phyloP scores from a whole-genome alignment of 805 yeast species.

The Hanseniaspora pseudoguilliermondii region DNA sequence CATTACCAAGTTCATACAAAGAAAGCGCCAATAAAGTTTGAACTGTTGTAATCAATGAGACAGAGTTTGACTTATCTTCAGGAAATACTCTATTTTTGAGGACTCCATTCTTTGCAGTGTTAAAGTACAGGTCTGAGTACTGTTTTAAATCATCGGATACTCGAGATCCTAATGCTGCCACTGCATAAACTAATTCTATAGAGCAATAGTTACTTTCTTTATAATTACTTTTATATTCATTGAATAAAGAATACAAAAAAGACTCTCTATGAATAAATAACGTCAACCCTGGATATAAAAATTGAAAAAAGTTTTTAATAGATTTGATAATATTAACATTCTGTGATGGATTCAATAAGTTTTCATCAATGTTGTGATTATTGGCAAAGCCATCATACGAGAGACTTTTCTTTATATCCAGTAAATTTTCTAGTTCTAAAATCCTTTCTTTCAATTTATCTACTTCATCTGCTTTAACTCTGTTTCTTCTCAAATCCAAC shows the following conservation, averaged over 20 bases:
- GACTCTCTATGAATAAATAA: conserved; percentile 54
- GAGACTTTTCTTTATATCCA: conserved; percentile 14
- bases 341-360: conserved; percentile 17
- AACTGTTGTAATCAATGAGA: conserved; percentile 36
- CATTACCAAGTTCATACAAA: conserved; percentile 49
- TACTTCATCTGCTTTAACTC: conserved; percentile 41
- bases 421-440: conserved; percentile 18
- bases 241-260: conserved; percentile 46
- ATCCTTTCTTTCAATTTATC: conserved; percentile 28
- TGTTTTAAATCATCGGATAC: conserved; percentile 33
- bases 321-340: conserved; percentile 24
- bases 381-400: conserved; percentile 16
- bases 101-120: conserved; percentile 34
- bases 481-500: conserved; percentile 38
- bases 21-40: conserved; percentile 49
- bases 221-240: conserved; percentile 35
- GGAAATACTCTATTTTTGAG: conserved; percentile 27
- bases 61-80: conserved; percentile 22
- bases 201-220: conserved; percentile 40
- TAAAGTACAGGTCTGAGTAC: conserved; percentile 35
- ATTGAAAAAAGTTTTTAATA: conserved; percentile 37
- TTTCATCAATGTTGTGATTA: background rate
- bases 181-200: conserved; percentile 39
- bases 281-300: conserved; percentile 54
- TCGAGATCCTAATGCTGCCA: conserved; percentile 48